These are phyloP conservation scores for Flaveria robusta DNA, from an alignment of 129 eudicot genomes.

Conservation along the genomic window DNA sequence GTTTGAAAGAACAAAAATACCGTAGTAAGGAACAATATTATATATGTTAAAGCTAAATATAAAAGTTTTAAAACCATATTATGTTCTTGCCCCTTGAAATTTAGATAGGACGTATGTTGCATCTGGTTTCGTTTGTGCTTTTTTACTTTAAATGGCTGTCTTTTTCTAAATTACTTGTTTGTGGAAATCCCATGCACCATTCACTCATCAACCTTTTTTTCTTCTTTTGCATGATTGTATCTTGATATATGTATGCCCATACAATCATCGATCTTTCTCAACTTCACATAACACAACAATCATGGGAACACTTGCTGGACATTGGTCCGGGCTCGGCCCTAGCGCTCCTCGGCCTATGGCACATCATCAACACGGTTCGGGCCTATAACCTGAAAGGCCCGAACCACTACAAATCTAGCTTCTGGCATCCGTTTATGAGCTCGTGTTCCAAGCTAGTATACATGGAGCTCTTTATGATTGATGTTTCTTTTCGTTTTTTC, in stretches of 20 bases:
- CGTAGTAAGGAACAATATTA: no score
- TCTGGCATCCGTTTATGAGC: conserved; percentile 68
- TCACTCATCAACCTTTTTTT: conserved; percentile 20
- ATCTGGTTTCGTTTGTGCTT: not conserved
- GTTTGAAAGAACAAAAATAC: no score
- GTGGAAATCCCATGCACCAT: conserved; percentile 44
- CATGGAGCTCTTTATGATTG: conserved; percentile 65
- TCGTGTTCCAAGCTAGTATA: conserved; percentile 44
- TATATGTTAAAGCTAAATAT: no score
- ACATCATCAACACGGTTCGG: conserved; percentile 53
- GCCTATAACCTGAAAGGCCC: conserved; percentile 61
- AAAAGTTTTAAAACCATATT: not conserved
- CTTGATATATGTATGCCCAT: conserved; percentile 31
- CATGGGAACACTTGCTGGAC: conserved; percentile 83
- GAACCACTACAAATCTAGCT: conserved; percentile 47
- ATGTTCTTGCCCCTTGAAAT: conserved; percentile 24
- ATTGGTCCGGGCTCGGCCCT: conserved; percentile 75
- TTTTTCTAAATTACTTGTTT: conserved; percentile 32
- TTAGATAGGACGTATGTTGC: conserved; percentile 14
- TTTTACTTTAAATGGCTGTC: conserved; percentile 30
- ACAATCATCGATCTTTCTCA: conserved; percentile 7
- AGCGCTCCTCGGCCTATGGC: conserved; percentile 76
- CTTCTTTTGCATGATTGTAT: conserved; percentile 11
- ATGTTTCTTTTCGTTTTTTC: conserved; percentile 60
- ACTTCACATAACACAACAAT: conserved; percentile 11